Evolutionary conservation across 768 basidiomycete species (phyloP), one percentile per base, ranked within the genome.

Genomic region (Trichaptum fuscoviolaceum): DNA sequence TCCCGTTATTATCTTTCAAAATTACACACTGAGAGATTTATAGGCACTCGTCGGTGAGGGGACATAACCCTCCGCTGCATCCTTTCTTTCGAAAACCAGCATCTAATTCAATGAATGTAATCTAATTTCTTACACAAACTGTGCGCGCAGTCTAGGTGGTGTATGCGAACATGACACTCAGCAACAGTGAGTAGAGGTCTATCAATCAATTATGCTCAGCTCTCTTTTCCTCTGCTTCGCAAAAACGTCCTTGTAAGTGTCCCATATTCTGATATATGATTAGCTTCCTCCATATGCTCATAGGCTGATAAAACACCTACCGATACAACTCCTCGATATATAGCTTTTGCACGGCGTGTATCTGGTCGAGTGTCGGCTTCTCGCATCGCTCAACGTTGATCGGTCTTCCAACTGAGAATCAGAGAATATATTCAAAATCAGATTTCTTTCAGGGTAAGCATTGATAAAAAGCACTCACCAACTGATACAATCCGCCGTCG

Each of bases 401-500:
- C 1, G 97, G 97, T 63, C 86, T 85, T 1, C 97, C 97, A 71
- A 96, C 95, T 97, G 64, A 0, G 65, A 25, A n/a, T 27, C 42
- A 64, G 24, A 25, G 27, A 63, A 27, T 9, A 2, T 35, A 61
- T 57, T 52, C 3, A 20, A 12, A 52, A 60, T 63, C 58, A 60
- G 58, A 9, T 0, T 62, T 24, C 20, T 25, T 26, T 2, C n/a
- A 34, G n/a, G 35, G 64, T 59, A 68, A 66, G 0, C 23, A 34
- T 27, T 25, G 58, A 27, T 17, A 42, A 52, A 24, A 62, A 63
- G 42, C 24, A 92, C 95, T 85, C 73, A 96, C 95, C 88, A 71
- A 99, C 97, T 67, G 93, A 91, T n/a, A 98, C 92, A 67, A 99
- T 99, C 57, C 89, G 90, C 72, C 93, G 87, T 36, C 97, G 89